These are phyloP conservation scores for Eleusine indica DNA, from an alignment of 176 grass and related monocot species.

Conservation along the genomic window DNA sequence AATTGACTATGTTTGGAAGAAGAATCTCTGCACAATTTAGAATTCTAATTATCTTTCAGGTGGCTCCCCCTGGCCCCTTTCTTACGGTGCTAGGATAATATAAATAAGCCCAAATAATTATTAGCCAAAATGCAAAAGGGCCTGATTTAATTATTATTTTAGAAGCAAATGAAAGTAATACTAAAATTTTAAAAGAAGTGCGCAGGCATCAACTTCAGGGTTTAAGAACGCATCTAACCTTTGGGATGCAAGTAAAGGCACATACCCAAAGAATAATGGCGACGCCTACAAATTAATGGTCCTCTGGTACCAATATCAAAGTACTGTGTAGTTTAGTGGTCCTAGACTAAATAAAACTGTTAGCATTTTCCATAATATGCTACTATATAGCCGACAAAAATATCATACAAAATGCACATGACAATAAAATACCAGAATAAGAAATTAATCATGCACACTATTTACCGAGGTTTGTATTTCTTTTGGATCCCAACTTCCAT, in stretches of 20 bases:
- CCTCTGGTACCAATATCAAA: not conserved
- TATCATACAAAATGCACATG: not conserved
- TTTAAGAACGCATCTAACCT: not conserved
- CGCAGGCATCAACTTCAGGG: not conserved
- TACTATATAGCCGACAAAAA: too few species aligned
- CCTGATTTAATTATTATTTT: not conserved
- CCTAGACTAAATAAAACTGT: not conserved
- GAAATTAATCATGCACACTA: too few species aligned
- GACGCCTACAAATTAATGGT: not conserved
- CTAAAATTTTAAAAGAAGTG: not conserved
- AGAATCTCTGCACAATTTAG: not conserved
- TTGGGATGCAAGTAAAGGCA: not conserved
- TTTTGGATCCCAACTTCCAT: not conserved
- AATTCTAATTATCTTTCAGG: constrained; percentile 37
- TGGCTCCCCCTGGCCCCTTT: not conserved
- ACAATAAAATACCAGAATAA: not conserved
- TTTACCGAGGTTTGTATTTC: not conserved
- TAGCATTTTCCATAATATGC: not conserved
- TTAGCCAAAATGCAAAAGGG: not conserved
- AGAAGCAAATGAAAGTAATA: not conserved
- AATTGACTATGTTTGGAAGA: constrained; percentile 32
- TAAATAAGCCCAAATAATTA: not conserved
- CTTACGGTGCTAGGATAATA: constrained; percentile 19
- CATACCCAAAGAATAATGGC: not conserved
- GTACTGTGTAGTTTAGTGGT: not conserved